Percentiles rank a stretch among this genome's conserved stretches.
phyloP scores from a whole-genome alignment of 805 yeast species.

The Pachysolen tannophilus region DNA sequence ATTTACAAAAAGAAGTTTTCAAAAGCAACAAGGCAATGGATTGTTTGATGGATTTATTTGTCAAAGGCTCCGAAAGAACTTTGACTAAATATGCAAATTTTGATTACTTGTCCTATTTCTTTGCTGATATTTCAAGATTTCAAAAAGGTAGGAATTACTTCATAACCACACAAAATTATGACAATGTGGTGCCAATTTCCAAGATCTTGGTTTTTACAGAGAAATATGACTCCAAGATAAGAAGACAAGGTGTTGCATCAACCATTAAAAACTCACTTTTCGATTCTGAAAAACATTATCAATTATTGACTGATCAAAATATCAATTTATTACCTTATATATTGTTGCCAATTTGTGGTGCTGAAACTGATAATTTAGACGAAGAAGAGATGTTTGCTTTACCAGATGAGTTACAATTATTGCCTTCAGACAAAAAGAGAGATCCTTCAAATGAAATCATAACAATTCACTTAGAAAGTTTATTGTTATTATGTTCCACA shows the following conservation, averaged over 20 bases:
- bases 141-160: slow-evolving; percentile 70
- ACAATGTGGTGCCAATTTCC: slow-evolving; percentile 70
- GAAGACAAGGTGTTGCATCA: slow-evolving; percentile 90
- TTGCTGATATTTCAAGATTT: slow-evolving; percentile 83
- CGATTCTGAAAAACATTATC: slow-evolving; percentile 61
- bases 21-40: slow-evolving; percentile 56
- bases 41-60: slow-evolving; percentile 82
- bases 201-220: slow-evolving; percentile 79
- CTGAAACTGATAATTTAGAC: slow-evolving; percentile 61
- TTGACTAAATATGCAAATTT: slow-evolving; percentile 66
- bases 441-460: slow-evolving; percentile 65
- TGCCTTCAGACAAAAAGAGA: slow-evolving; percentile 66
- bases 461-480: slow-evolving; percentile 68
- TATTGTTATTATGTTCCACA: slow-evolving; percentile 74
- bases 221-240: slow-evolving; percentile 62
- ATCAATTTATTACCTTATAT: slow-evolving; percentile 78
- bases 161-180: slow-evolving; percentile 63
- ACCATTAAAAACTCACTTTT: slow-evolving; percentile 86
- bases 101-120: slow-evolving; percentile 81
- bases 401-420: slow-evolving; percentile 81
- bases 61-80: slow-evolving; percentile 68
- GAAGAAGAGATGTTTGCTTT: slow-evolving; percentile 80
- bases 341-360: slow-evolving; percentile 72
- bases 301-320: slow-evolving; percentile 47
- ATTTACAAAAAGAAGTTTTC: slow-evolving; percentile 40